Base-by-base conservation (phyloP, 139 green algal species). In the Penium margaritaceum region DNA sequence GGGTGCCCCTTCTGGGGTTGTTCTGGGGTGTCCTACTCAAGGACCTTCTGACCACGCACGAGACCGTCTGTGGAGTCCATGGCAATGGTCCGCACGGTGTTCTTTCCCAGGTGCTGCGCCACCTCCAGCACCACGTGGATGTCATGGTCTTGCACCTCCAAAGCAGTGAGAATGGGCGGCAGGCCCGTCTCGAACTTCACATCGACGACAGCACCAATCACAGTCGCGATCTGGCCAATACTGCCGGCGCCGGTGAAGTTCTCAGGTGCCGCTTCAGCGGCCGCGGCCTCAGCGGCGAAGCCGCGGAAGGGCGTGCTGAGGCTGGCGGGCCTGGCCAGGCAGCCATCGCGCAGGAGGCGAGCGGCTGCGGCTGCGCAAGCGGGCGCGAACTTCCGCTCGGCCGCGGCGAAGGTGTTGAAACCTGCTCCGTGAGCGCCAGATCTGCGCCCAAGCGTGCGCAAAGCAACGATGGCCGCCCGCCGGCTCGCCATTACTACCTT, bases 1-100 rank as follows among this genome's bases (percentile, higher is more conserved):
- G n/a, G n/a, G n/a, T n/a, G n/a, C n/a, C n/a, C n/a, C n/a, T n/a
- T n/a, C n/a, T n/a, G n/a, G n/a, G n/a, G n/a, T n/a, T n/a, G n/a
- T n/a, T n/a, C n/a, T n/a, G n/a, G n/a, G n/a, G n/a, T n/a, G n/a
- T n/a, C n/a, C n/a, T n/a, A n/a, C n/a, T n/a, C n/a, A n/a, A 90
- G 12, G 19, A 99, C 95, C 29, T 66, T 61, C 85, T 97, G 91
- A 29, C 95, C 95, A 24, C 95, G 89, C 39, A 90, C 85, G 3
- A 99, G 85, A 36, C 95, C 95, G 75, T 99, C 95, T 34, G 95
- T 98, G 43, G 84, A 88, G 63, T 99, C 95, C 95, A 99, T 99
- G 67, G 95, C 93, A 87, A 99, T 98, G 81, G 85, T 93, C 51
- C 95, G 87, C 17, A 96, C 90, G 30, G 90, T 96, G 84, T 97